Conservation (phyloP, 225 moss, liverwort and hornwort genomes). For the Lunularia cruciata region DNA sequence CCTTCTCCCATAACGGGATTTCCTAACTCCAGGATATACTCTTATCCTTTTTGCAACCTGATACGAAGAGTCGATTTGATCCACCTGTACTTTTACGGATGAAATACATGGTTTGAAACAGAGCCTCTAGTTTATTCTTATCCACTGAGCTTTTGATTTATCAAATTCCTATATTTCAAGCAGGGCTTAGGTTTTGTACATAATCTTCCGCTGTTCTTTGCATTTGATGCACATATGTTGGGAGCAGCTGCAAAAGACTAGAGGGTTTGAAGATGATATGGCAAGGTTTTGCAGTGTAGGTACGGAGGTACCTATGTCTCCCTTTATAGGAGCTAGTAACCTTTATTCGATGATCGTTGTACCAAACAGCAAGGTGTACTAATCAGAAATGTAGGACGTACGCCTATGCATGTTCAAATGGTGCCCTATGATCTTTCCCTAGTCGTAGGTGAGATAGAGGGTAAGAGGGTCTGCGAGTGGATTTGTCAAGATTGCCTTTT, state of each 20-base stretch:
- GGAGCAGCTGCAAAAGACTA: neutral
- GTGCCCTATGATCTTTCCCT: neutral
- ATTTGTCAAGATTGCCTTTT: neutral
- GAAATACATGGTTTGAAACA: constrained; percentile 7
- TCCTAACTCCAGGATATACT: neutral
- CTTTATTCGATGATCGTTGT: neutral
- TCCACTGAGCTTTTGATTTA: neutral
- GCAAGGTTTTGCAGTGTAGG: constrained; percentile 1
- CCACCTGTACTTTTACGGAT: constrained; percentile 12
- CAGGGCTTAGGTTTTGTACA: neutral
- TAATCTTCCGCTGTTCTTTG: constrained; percentile 13
- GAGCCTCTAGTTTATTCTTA: constrained; percentile 1
- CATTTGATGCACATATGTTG: neutral
- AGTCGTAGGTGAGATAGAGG: neutral
- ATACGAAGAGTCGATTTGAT: constrained; percentile 1
- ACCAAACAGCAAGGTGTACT: neutral
- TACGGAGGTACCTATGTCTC: neutral
- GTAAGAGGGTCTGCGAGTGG: neutral
- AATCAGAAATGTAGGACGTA: neutral
- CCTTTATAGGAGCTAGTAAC: neutral
- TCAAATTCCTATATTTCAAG: neutral
- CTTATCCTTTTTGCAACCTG: constrained; percentile 13
- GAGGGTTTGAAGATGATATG: neutral
- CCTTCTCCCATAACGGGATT: neutral
- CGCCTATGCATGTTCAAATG: neutral